phyloP scores from a whole-genome alignment of 1,139 yeast species.

The Yamadazyma kanchanaburiensis region DNA sequence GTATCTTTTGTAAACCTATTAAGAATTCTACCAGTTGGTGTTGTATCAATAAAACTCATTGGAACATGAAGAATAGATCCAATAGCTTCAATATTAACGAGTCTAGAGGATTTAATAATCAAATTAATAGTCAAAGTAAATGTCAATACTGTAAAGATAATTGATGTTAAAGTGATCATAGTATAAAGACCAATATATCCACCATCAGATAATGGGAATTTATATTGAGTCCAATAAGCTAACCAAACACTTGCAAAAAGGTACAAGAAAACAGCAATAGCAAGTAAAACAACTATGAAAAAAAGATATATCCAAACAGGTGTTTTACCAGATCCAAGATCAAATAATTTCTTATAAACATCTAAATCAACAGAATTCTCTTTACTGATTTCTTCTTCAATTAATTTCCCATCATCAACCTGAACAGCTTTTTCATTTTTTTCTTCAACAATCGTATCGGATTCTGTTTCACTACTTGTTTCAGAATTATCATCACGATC shows the following conservation, averaged over 20 bases:
- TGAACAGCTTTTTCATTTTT: not conserved
- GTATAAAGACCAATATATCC: constrained; percentile 75
- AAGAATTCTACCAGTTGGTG: constrained; percentile 58
- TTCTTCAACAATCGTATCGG: not conserved
- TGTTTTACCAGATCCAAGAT: constrained; percentile 53
- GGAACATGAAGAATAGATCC: constrained; percentile 65
- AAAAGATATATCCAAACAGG: constrained; percentile 11
- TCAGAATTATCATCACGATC: constrained; percentile 21
- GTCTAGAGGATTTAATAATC: constrained; percentile 46
- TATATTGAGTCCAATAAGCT: constrained; percentile 72
- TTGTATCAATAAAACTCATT: constrained; percentile 55
- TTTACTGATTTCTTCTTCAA: constrained; percentile 34
- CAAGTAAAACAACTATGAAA: constrained; percentile 12
- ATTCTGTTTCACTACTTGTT: not conserved
- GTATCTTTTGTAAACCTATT: constrained; percentile 76
- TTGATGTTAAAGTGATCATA: constrained; percentile 56
- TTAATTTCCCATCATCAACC: constrained; percentile 25
- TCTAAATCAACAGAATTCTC: constrained; percentile 31
- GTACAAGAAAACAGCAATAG: constrained; percentile 22
- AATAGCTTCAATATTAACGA: constrained; percentile 50
- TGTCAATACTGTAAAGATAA: constrained; percentile 32
- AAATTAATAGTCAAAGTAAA: constrained; percentile 45
- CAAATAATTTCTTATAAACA: constrained; percentile 44
- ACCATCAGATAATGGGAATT: constrained; percentile 45
- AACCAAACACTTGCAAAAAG: constrained; percentile 70